Base-by-base conservation (phyloP, 805 yeast species). In the Saitoella complicata region DNA sequence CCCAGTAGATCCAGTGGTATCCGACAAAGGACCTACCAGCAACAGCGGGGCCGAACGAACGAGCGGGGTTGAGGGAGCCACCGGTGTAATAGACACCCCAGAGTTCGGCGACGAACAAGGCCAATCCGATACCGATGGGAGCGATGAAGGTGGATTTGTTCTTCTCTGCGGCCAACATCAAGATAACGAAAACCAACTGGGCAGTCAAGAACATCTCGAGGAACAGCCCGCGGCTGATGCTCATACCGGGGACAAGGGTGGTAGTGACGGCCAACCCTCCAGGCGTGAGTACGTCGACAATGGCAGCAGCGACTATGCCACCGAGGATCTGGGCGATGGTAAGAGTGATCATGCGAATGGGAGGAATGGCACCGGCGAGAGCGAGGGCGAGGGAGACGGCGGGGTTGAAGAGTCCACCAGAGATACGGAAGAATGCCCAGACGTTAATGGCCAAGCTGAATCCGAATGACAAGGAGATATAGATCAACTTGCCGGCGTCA, bases 1-100 rank as follows among this genome's bases (percentile, higher is more conserved):
- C 75, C 91, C 93, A 83, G 71, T 84, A 84, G 53, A 84, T 82
- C 94, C 93, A 84, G 70, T 76, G 85, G 67, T 84, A 84, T 57
- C 56, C 61, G 33, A 94, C 93, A 78, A 85, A 84, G 29, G 73
- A 68, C 46, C 62, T 67, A 45, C 72, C 72, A 48, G 86, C 93
- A 49, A 83, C 67, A 59, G 78, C 72, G 44, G 94, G 93, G 58
- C 95, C 95, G 46, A 84, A 72, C 34, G 83, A 68, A 70, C 95
- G 76, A 40, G 95, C 94, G 47, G 94, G 94, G 71, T 84, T 84
- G 57, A 83, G 69, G 60, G 94, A 94, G 36, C 94, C 93, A 60
- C 94, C 94, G 43, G 94, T 81, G 68, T 74, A 80, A 72, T 71
- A 80, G 46, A 84, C 81, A 59, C 80, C 73, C 54, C 82, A 70